Base-by-base conservation (phyloP, 768 basidiomycete genomes). In the Serendipita sp. region DNA sequence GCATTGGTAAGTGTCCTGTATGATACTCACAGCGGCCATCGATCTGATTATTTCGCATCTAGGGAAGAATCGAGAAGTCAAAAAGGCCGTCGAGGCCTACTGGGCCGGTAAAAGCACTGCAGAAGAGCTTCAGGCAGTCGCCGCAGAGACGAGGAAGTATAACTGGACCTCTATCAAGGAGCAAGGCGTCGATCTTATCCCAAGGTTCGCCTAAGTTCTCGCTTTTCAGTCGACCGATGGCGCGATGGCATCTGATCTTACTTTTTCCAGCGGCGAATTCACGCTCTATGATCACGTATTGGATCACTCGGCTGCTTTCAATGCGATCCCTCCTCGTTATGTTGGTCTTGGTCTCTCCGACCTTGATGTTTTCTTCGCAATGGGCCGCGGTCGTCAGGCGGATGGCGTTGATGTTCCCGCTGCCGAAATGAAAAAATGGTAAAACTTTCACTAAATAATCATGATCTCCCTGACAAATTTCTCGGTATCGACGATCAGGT, bases 371-470 rank as follows among this genome's bases (percentile, higher is more conserved):
- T 96, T 90, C 78, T 98, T 99, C 71, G 96, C 96, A 71, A 94
- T 98, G 89, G 96, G 95, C 64, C 95, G 96, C 77, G 96, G 96
- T 65, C 91, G 95, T 69, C 96, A 99, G 77, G 81, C 88, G 46
- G 89, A 84, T 68, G 87, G 85, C 66, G 94, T 98, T 71, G 96
- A 99, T 78, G 92, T 98, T 68, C 91, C 91, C 60, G 92, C 94
- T 56, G 91, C 84, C 68, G 94, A 97, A 80, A 98, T 98, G 96
- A 97, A 96, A 83, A 98, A 98, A 78, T 99, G 96, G 95, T 91
- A 73, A 70, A 85, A 78, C 35, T 13, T 41, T 44, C 45, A 48
- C 38, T 65, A 64, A 30, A 36, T 64, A 13, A 41, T 28, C 11
- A 44, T 15, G 15, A 11, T 34, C n/a, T 10, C 44, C 23, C 46